Conservation (phyloP, 2,329 filamentous ascomycete genomes). For the Fusarium brevicatenulatum region DNA sequence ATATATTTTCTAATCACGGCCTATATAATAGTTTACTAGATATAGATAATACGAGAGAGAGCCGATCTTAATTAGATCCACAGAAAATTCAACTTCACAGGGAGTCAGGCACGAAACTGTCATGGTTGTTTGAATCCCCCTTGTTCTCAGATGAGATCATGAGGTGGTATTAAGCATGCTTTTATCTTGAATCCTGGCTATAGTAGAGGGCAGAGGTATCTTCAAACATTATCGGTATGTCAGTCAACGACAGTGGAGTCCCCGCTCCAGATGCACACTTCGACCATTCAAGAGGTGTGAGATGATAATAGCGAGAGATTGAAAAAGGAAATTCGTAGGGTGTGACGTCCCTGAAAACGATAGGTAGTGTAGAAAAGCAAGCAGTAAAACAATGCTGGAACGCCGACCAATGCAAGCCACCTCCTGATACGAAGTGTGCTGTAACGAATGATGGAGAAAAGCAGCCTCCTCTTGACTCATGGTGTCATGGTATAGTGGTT, state of each 20-base stretch:
- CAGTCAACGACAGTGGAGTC: constrained; percentile 37
- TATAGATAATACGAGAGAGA: constrained; percentile 31
- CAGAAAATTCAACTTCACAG: constrained; percentile 14
- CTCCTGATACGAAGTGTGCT: constrained; percentile 26
- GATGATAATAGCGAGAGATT: constrained; percentile 39
- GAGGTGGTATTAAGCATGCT: constrained; percentile 40
- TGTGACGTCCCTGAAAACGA: constrained; percentile 43
- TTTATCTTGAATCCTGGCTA: constrained; percentile 42
- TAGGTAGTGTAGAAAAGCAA: constrained; percentile 31
- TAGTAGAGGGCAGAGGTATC: constrained; percentile 35
- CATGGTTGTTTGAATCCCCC: constrained; percentile 17
- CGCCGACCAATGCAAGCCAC: constrained; percentile 43
- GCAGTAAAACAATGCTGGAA: constrained; percentile 42
- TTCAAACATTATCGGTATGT: constrained; percentile 38
- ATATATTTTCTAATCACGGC: too few relatives aligned
- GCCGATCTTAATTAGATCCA: constrained; percentile 27
- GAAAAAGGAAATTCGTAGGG: constrained; percentile 36
- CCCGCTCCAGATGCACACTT: constrained; percentile 35
- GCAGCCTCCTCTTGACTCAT: constrained; percentile 26
- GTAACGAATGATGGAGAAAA: constrained; percentile 36
- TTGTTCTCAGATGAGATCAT: constrained; percentile 17
- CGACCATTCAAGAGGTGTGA: constrained; percentile 29
- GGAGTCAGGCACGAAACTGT: neutral
- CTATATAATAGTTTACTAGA: too few relatives aligned
- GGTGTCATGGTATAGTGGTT: constrained; percentile 24